Base-by-base conservation (phyloP, 75 land plant species). In the Pinus albicaulis region DNA sequence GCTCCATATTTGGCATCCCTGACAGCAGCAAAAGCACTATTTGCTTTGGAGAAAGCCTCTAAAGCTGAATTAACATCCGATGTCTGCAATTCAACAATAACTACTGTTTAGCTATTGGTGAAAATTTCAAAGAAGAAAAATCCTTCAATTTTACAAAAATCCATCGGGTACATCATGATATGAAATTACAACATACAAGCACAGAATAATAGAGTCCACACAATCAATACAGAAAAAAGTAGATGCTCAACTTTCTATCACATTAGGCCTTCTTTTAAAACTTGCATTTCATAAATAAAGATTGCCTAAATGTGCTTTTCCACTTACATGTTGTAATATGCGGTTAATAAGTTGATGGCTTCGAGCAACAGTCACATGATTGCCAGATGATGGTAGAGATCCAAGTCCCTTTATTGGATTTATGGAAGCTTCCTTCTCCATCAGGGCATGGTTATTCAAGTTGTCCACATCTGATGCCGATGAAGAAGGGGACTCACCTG, bases 401-500 rank as follows among this genome's bases (percentile, higher is more conserved):
- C 65, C 73, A 38, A 48, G 75, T 59, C 70, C 82, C 80, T 82
- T 90, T 16, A 71, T 78, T 31, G 74, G 53, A 44, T 52, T 59
- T 75, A 41, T 38, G 48, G 78, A 79, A 72, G 74, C 15, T 26
- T 55, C 31, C 74, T 80, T 92, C 58, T 89, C 87, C 24, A 57
- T 55, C 59, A 75, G 59, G 60, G 69, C 75, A 72, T 81, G 86
- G 66, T 91, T 83, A 77, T 92, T 95, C 41, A 89, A 77, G 76
- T 95, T 95, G 71, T 96, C 98, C 74, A 95, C 84, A 86, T 95
- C 99, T 66, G 98, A 97, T 11, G 98, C 96, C 36, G 96, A 90
- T 36, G 99, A 95, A 31, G 98, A 94, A 65, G 99, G 98, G 41
- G 99, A 96, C 56, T 95, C 95, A 68, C 98, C 99, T 97, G 69